Base-by-base conservation (phyloP, 305 asterid genomes). In the Petunia hybrid region DNA sequence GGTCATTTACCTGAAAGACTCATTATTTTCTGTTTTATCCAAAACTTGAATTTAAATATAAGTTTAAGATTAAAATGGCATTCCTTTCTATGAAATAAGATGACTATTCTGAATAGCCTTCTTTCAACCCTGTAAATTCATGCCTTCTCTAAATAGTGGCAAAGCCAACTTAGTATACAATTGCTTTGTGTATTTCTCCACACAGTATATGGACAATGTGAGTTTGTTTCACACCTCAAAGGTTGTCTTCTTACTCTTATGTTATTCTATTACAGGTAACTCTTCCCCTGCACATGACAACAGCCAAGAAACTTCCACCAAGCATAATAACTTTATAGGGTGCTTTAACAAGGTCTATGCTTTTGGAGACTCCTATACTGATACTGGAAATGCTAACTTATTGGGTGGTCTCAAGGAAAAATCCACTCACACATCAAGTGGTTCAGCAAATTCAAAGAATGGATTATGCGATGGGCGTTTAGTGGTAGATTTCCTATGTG, bases 341-440 rank as follows among this genome's bases (percentile, higher is more conserved):
- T 7, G 59, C 77, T 89, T 88, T 82, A 59, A 87, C 8, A 80
- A 85, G 79, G 88, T 88, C 79, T 90, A 40, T 8, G 89, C 92
- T 10, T 90, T 88, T 39, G 94, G 91, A 56, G 94, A 86, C 62
- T 85, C 92, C 2, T 87, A 82, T 80, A 83, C 88, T 4, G 91
- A 86, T 71, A 81, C 83, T 0, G 93, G 91, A 59, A 88, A 87
- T 63, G 90, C 88, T 41, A 42, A 70, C 77, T 55, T 81, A 45
- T 76, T 85, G 55, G 85, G 80, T 1, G 85, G 63, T 16, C 38
- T 80, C 46, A 73, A 53, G 39, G 77, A 8, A 14, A 73, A 22
- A n/a, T 22, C 5, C 6, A 43, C 43, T 53, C 76, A 8, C 5
- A 57, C 43, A 56, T 55, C 76, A 31, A 66, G 56, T 42, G 14